Evolutionary conservation across 495 filamentous ascomycete genomes (phyloP), one percentile per base, ranked within the genome.

Genomic region (Pyrenula massariospora): DNA sequence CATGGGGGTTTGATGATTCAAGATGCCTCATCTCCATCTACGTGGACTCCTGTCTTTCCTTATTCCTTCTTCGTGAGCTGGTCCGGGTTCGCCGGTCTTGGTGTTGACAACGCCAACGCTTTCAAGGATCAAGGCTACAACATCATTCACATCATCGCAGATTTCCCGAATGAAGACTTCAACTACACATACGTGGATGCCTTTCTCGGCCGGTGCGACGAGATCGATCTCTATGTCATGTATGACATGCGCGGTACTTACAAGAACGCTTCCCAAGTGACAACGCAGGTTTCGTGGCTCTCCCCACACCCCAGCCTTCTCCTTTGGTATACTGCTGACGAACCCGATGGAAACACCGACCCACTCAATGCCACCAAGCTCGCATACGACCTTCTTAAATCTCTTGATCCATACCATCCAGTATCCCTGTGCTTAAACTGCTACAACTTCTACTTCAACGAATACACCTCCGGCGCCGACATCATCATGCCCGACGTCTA

Each of bases 401-500:
- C 59, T 0, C 62, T 85, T 0, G 86, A 89, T 65, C 84, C 84
- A 0, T 87, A 86, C 64, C 85, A 87, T 64, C 85, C 84, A 0
- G 77, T 85, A 2, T 79, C 78, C 0, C 69, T 87, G 0, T 78
- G 77, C 0, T 73, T 88, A 24, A 88, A 87, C 67, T 89, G 86
- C 75, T 74, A 78, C 47, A 81, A 87, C 63, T 88, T 84, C 68
- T 77, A 84, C 63, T 89, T 83, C 63, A 63, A 61, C n/a, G 63
- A 78, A 2, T 88, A 89, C 67, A 65, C 76, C 0, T 58, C 71
- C 2, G 79, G 79, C 11, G 81, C 81, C 0, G 84, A 88, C 60
- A 83, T 88, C 58, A 66, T 88, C 49, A 79, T 88, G 67, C 73
- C 75, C 12, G 84, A 88, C 60, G 74, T 78, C 0, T 88, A 89